Percentiles rank a stretch among this genome's conserved stretches.
Conservation (phyloP, 2,329 filamentous ascomycete species). For the Hymenoscyphus repandus region DNA sequence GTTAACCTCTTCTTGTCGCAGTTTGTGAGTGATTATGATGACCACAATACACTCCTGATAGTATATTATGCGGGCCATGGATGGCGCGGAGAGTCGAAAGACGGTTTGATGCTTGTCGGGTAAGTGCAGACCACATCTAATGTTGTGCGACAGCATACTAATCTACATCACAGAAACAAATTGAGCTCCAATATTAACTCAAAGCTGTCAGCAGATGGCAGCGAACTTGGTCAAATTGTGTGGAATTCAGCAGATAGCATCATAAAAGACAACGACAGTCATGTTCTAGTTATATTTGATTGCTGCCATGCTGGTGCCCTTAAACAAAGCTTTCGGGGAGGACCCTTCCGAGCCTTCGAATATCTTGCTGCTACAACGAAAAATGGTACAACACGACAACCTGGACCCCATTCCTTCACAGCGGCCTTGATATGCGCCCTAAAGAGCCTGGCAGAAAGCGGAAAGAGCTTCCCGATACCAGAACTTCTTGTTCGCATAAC, state of each 20-base stretch:
- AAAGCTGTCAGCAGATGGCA: background rate
- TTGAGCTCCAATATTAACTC: background rate
- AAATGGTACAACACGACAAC: conserved; percentile 1
- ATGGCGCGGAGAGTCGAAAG: background rate
- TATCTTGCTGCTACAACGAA: conserved; percentile 15
- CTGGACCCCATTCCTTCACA: conserved; percentile 14
- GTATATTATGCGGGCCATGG: conserved; percentile 19
- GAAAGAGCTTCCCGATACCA: conserved; percentile 9
- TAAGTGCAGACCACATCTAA: too few relatives aligned
- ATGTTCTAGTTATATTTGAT: conserved; percentile 19
- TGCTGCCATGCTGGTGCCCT: conserved; percentile 19
- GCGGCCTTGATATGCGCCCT: conserved; percentile 14
- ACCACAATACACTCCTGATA: conserved; percentile 8
- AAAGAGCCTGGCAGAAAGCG: background rate
- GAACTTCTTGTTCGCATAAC: conserved; percentile 9
- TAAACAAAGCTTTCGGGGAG: background rate
- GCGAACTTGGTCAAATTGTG: conserved; percentile 5
- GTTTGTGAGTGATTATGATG: conserved; percentile 12
- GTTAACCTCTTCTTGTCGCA: conserved; percentile 5
- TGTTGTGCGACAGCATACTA: too few relatives aligned
- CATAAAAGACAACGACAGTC: conserved; percentile 7
- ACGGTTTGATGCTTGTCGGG: conserved; percentile 5
- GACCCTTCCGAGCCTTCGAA: conserved; percentile 12
- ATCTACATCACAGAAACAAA: background rate
- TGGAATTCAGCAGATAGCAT: conserved; percentile 11